Percentiles rank a stretch among this genome's conserved stretches.
Conservation (phyloP, 2,329 filamentous ascomycete species). For the Aspergillus udagawae region DNA sequence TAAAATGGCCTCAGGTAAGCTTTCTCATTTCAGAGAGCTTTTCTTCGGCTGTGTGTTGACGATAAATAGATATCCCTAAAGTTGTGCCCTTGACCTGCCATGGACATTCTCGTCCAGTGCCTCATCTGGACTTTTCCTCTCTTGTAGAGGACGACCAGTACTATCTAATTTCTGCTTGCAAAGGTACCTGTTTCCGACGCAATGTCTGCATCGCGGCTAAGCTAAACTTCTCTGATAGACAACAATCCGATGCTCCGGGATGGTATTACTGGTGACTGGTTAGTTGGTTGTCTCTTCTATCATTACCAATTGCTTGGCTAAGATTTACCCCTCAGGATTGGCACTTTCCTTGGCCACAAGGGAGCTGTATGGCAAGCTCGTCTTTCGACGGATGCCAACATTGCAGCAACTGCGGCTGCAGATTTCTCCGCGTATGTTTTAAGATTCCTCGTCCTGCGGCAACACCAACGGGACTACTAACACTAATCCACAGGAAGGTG, state of each 20-base stretch:
- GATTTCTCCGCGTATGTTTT: conserved; percentile 82
- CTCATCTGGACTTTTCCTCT: conserved; percentile 84
- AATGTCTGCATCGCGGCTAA: background rate
- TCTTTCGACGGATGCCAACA: conserved; percentile 79
- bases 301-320: conserved; percentile 4
- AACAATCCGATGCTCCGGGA: conserved; percentile 98
- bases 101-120: conserved; percentile 87
- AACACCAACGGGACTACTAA: background rate
- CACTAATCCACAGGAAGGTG: conserved; percentile 66
- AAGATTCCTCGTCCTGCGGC: background rate
- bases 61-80: conserved; percentile 38
- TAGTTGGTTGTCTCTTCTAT: conserved; percentile 24
- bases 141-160: conserved; percentile 79
- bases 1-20: conserved; percentile 24
- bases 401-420: conserved; percentile 88
- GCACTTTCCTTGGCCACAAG: conserved; percentile 97
- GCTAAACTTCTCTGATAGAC: conserved; percentile 52
- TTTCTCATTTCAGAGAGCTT: background rate
- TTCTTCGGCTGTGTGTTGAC: conserved; percentile 2
- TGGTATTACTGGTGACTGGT: conserved; percentile 92
- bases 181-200: conserved; percentile 53
- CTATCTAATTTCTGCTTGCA: conserved; percentile 90
- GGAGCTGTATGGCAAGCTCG: conserved; percentile 96
- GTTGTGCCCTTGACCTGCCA: conserved; percentile 91
- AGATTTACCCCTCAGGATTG: conserved; percentile 58